Evolutionary conservation across 2,329 filamentous ascomycete species (phyloP).

Genomic region (Scedosporium dehoogii): DNA sequence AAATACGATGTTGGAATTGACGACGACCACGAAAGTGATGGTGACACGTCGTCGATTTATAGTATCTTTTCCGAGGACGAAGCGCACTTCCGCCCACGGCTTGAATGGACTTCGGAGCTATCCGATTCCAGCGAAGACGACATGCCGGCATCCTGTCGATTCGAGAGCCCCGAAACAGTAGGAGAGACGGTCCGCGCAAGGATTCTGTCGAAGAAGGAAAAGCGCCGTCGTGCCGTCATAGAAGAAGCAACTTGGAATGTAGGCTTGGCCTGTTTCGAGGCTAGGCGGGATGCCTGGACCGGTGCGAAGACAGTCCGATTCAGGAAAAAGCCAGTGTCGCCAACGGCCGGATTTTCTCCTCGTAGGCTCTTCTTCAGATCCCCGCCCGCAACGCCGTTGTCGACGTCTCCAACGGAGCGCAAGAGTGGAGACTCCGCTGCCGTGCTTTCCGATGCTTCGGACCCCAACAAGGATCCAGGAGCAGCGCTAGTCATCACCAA

Average conservation of each 20-base stretch:
- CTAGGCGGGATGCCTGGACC: constrained; percentile 76
- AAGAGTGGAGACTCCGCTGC: constrained; percentile 22
- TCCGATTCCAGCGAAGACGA: constrained; percentile 40
- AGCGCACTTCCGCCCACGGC: constrained; percentile 36
- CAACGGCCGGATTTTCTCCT: constrained; percentile 30
- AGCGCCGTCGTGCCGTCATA: constrained; percentile 45
- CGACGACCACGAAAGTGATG: constrained; percentile 30
- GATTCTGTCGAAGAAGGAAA: constrained; percentile 40
- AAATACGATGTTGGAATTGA: not conserved
- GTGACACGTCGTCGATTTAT: constrained; percentile 40
- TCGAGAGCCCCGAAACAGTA: constrained; percentile 38
- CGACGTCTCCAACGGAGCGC: constrained; percentile 12
- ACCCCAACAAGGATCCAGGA: constrained; percentile 26
- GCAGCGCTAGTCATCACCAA: constrained; percentile 2
- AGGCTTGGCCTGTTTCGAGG: constrained; percentile 70
- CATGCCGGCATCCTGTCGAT: constrained; percentile 33
- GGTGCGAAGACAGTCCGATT: constrained; percentile 55
- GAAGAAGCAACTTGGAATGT: constrained; percentile 69
- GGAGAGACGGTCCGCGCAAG: constrained; percentile 30
- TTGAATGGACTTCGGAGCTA: constrained; percentile 41
- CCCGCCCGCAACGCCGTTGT: constrained; percentile 19
- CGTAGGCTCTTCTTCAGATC: constrained; percentile 42
- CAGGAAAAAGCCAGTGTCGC: constrained; percentile 33
- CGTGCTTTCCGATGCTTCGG: constrained; percentile 32
- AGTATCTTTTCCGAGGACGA: constrained; percentile 47